phyloP scores from a whole-genome alignment of 2,329 filamentous ascomycete species.

The Akanthomyces lecanii region DNA sequence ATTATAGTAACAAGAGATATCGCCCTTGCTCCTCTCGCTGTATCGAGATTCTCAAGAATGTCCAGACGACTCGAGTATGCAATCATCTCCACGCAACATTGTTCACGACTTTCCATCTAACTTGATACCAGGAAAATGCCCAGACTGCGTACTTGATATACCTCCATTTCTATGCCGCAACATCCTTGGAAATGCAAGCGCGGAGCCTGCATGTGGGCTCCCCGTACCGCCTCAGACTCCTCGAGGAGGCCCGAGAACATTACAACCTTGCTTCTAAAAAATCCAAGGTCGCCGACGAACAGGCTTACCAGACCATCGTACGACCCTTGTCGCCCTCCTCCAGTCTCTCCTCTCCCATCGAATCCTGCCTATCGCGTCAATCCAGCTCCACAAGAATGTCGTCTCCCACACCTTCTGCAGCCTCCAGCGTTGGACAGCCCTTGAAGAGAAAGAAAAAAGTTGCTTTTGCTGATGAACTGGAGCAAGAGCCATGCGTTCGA shows the following conservation, averaged over 20 bases:
- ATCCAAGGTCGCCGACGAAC: conserved; percentile 38
- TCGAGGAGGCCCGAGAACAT: conserved; percentile 49
- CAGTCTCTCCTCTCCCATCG: conserved; percentile 43
- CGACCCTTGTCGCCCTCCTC: conserved; percentile 37
- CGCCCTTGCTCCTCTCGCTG: conserved; percentile 51
- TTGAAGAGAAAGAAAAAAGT: conserved; percentile 37
- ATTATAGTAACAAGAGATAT: conserved; percentile 48
- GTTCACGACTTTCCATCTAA: not conserved
- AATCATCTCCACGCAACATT: not conserved
- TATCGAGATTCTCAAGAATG: conserved; percentile 47
- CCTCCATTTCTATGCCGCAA: conserved; percentile 58
- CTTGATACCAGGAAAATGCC: conserved; percentile 30
- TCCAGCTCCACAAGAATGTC: conserved; percentile 41
- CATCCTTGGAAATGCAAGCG: conserved; percentile 54
- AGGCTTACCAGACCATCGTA: conserved; percentile 38
- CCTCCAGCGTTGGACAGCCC: conserved; percentile 29
- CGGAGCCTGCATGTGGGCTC: conserved; percentile 44
- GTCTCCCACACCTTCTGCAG: conserved; percentile 44
- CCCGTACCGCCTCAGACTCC: conserved; percentile 42
- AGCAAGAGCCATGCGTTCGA: conserved; percentile 46
- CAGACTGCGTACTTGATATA: conserved; percentile 55
- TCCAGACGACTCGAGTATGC: conserved; percentile 44
- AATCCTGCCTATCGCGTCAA: conserved; percentile 43
- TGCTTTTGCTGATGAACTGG: conserved; percentile 32
- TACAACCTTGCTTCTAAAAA: conserved; percentile 47